These are phyloP conservation scores for Leccinum barrowsii DNA, from an alignment of 768 basidiomycete species.

Conservation along the genomic window DNA sequence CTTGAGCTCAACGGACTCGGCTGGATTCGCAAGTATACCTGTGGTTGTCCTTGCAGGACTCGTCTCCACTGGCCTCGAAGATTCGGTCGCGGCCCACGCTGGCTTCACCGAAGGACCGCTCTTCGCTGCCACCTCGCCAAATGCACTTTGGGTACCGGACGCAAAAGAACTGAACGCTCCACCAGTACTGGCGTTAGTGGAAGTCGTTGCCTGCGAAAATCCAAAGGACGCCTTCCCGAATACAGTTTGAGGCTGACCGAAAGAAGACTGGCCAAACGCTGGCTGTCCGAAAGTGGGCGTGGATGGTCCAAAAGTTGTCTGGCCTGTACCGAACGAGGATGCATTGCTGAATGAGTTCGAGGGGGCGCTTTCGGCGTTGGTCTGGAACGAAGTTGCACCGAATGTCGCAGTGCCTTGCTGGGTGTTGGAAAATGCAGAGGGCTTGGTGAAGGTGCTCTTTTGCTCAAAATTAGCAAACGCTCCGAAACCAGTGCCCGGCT, in stretches of 20 bases:
- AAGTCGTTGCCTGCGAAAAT: constrained; percentile 8
- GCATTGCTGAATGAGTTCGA: constrained; percentile 29
- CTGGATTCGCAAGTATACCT: constrained; percentile 5
- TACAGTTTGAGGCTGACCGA: constrained; percentile 19
- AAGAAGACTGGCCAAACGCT: constrained; percentile 37
- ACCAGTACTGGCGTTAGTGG: constrained; percentile 11
- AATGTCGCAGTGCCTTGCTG: constrained; percentile 15
- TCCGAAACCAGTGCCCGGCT: constrained; percentile 36
- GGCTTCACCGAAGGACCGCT: constrained; percentile 18
- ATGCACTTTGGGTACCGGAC: constrained; percentile 25
- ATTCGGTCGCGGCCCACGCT: constrained; percentile 16
- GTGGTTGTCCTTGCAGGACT: not conserved
- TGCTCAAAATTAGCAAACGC: constrained; percentile 21
- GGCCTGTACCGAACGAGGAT: constrained; percentile 31
- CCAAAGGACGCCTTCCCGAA: constrained; percentile 26
- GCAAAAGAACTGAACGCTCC: constrained; percentile 40
- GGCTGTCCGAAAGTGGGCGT: constrained; percentile 36
- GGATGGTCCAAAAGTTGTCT: constrained; percentile 30
- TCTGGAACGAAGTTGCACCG: constrained; percentile 11
- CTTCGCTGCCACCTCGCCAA: constrained; percentile 23
- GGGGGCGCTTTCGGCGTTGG: constrained; percentile 14
- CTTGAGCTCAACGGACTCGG: constrained; percentile 10
- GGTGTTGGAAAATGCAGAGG: constrained; percentile 19
- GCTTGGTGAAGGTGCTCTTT: not conserved
- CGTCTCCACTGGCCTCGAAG: constrained; percentile 10